These are phyloP conservation scores for Scheffersomyces stipitis DNA, from an alignment of 805 yeast genomes.

Conservation along the genomic window DNA sequence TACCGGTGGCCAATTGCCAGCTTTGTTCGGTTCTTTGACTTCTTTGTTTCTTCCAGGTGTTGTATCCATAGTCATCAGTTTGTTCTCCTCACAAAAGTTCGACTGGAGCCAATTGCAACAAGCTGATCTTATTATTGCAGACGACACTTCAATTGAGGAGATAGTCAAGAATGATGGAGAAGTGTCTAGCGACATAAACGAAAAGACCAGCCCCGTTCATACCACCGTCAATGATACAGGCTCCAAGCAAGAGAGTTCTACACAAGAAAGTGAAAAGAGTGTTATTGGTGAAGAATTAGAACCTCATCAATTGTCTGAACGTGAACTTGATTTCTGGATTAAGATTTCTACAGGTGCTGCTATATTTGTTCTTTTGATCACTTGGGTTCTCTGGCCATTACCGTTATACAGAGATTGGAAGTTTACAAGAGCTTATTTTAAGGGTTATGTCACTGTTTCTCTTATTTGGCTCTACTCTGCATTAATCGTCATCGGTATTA, in stretches of 20 bases:
- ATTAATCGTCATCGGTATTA: constrained; percentile 28
- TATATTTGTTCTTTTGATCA: constrained; percentile 26
- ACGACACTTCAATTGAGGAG: neutral
- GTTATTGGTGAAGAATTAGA: constrained; percentile 1
- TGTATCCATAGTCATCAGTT: constrained; percentile 4
- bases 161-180: neutral
- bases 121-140: constrained; percentile 12
- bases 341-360: constrained; percentile 26
- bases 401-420: constrained; percentile 44
- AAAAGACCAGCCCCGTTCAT: neutral
- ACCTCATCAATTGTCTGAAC: neutral
- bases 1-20: constrained; percentile 32
- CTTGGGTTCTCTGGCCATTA: constrained; percentile 43
- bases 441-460: constrained; percentile 38
- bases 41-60: constrained; percentile 31
- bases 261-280: neutral
- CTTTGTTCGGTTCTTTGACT: constrained; percentile 32
- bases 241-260: too few species aligned
- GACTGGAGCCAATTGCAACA: constrained; percentile 27
- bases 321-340: constrained; percentile 12
- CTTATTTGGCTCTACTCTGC: constrained; percentile 42
- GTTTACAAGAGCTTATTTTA: constrained; percentile 35
- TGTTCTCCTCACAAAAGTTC: constrained; percentile 18
- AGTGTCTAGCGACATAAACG: neutral
- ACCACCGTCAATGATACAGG: neutral